Evolutionary conservation across 768 basidiomycete genomes (phyloP), one percentile per base, ranked within the genome.

Genomic region (Myochromella boudieri): DNA sequence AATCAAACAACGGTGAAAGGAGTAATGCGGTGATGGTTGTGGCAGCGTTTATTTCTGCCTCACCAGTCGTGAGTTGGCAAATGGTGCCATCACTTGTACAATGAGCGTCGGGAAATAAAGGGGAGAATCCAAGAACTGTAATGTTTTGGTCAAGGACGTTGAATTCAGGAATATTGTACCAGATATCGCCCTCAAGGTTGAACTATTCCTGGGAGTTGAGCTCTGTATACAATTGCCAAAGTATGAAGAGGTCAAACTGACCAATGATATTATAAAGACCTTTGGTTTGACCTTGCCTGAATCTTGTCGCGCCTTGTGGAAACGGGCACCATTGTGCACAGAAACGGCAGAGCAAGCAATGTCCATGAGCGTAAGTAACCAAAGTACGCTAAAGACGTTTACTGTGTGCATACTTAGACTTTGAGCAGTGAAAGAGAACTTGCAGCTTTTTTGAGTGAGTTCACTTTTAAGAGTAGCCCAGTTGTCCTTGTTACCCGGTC

Each of bases 1-100:
- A 14, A 40, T 48, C 46, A 21, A 48, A 48, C 9, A 20, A 34
- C 28, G 46, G 46, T 17, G 46, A 48, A 33, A 48, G 40, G 24
- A 25, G 5, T 6, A 48, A 40, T 12, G 48, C 27, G 10, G 37
- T 49, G 24, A 44, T 39, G 22, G 20, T 34, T 18, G 37, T 26
- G 37, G 48, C 42, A 5, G 42, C 42, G 33, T 40, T 44, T 4
- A 44, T 49, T 38, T 44, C 37, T 1, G 34, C 29, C n/a, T 48
- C 46, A 3, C 46, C 46, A 25, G 27, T 9, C 14, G 46, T 48
- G 6, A 48, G 31, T 25, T 48, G 46, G 15, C 46, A 48, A 14
- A 48, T 42, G 9, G 20, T 6, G 4, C 24, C 39, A 11, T 41
- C 39, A 12, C 26, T 36, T n/a, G 46, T 48, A 32, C 46, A 48